A percentile compares a stretch with the other conserved stretches of the same genome.
phyloP scores from a whole-genome alignment of 1,284 basidiomycete species.

The Melampsora americana region DNA sequence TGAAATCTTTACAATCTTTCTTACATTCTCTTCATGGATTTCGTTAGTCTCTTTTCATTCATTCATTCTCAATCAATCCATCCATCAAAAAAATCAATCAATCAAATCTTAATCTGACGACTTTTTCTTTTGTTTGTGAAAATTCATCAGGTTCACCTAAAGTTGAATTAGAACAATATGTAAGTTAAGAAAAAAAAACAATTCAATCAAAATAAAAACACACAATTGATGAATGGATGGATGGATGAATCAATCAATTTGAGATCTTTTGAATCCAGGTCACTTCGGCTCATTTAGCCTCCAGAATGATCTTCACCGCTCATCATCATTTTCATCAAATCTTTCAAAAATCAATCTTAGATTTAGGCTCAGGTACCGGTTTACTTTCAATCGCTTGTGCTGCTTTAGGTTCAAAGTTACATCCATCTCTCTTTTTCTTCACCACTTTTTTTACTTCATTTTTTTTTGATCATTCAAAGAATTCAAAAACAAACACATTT shows the following conservation, averaged over 20 bases:
- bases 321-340: slow-evolving; percentile 27
- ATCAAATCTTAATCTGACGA: not conserved
- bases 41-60: slow-evolving; percentile 7
- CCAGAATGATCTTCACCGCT: slow-evolving; percentile 32
- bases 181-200: not conserved
- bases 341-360: slow-evolving; percentile 12
- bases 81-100: not conserved
- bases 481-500: not conserved
- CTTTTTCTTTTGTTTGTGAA: not conserved
- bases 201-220: not conserved
- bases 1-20: slow-evolving; percentile 14
- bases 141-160: slow-evolving; percentile 5
- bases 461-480: not conserved
- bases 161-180: slow-evolving; percentile 41
- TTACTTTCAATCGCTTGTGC: slow-evolving; percentile 13
- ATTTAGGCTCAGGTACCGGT: slow-evolving; percentile 31
- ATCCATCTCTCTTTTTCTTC: not conserved
- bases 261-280: slow-evolving; percentile 1
- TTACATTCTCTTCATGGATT: slow-evolving; percentile 14
- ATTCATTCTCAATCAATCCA: not conserved
- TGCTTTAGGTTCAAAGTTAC: slow-evolving; percentile 20
- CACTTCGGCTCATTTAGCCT: slow-evolving; percentile 36
- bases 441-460: not conserved
- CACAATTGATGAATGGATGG: too few relatives aligned
- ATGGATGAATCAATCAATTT: not conserved